Conservation (phyloP, 192 early-diverging fungal genomes). For the Coemansia sp. region DNA sequence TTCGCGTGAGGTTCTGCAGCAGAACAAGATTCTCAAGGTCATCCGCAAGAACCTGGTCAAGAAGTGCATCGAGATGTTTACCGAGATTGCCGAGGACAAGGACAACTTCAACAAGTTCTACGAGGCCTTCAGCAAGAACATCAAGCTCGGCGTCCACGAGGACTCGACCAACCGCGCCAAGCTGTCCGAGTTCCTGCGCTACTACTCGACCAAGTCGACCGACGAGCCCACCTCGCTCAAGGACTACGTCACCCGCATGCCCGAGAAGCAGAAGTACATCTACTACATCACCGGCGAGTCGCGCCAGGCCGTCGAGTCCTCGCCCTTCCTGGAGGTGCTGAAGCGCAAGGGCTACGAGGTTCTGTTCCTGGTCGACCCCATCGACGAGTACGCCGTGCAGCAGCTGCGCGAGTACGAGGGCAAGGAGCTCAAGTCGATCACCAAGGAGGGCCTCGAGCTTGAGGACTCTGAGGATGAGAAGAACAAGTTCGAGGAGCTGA, state of each 20-base stretch:
- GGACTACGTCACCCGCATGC: constrained; percentile 99
- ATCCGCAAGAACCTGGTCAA: constrained; percentile 99
- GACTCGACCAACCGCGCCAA: constrained; percentile 96
- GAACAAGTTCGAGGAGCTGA: constrained; percentile 89
- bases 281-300: constrained; percentile 99
- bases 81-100: constrained; percentile 96
- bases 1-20: constrained; percentile 99
- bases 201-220: constrained; percentile 97
- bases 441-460: constrained; percentile 99
- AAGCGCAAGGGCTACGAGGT: constrained; percentile 99
- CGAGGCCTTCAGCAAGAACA: constrained; percentile 98
- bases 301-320: constrained; percentile 89
- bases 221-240: constrained; percentile 98
- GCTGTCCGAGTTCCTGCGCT: constrained; percentile 96
- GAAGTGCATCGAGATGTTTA: constrained; percentile 99
- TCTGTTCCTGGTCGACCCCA: constrained; percentile 97
- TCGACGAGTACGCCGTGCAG: constrained; percentile 98
- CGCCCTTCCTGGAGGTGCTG: constrained; percentile 97
- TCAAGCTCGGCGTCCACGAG: constrained; percentile 99
- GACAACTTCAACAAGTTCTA: constrained; percentile 99
- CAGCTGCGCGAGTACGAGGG: constrained; percentile 99
- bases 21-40: constrained; percentile 99
- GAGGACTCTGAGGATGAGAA: constrained; percentile 99
- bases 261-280: constrained; percentile 99
- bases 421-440: constrained; percentile 97